These are phyloP conservation scores for Neonothopanus nambi DNA, from an alignment of 1,284 basidiomycete genomes.

Conservation along the genomic window DNA sequence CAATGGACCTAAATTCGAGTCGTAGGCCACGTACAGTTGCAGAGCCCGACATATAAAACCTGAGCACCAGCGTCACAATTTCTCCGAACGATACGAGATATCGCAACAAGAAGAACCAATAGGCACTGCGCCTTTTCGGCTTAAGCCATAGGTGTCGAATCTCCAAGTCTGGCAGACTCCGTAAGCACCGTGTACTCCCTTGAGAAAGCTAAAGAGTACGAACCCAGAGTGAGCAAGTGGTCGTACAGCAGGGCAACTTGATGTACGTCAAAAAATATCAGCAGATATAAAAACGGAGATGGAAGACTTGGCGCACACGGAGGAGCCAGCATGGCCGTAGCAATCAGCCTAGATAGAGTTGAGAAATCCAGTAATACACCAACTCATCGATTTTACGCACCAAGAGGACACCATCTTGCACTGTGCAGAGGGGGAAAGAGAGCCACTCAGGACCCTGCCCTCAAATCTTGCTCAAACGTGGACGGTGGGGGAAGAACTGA, in stretches of 20 bases:
- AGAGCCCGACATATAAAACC: neutral
- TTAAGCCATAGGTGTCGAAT: slow-evolving; percentile 4
- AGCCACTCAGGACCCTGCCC: no score
- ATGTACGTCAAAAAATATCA: no score
- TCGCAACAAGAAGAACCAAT: slow-evolving; percentile 1
- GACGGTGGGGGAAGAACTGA: no score
- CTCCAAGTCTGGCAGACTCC: neutral
- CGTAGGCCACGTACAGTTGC: neutral
- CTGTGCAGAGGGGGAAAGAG: no score
- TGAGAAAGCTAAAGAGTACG: neutral
- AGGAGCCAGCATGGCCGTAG: slow-evolving; percentile 3
- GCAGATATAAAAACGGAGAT: no score
- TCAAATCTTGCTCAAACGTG: no score
- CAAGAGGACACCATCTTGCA: neutral
- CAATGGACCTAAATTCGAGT: no score
- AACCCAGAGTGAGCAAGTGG: slow-evolving; percentile 7
- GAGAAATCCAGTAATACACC: neutral
- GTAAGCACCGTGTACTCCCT: neutral
- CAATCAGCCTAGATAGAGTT: slow-evolving; percentile 3
- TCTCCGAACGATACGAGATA: slow-evolving; percentile 6
- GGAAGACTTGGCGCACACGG: neutral
- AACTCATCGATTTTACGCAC: neutral
- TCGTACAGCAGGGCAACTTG: slow-evolving; percentile 6
- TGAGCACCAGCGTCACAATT: slow-evolving; percentile 2
- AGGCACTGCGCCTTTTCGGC: slow-evolving; percentile 3